Base-by-base conservation (phyloP, 2,329 filamentous ascomycete genomes). In the Aureobasidium namibiae region DNA sequence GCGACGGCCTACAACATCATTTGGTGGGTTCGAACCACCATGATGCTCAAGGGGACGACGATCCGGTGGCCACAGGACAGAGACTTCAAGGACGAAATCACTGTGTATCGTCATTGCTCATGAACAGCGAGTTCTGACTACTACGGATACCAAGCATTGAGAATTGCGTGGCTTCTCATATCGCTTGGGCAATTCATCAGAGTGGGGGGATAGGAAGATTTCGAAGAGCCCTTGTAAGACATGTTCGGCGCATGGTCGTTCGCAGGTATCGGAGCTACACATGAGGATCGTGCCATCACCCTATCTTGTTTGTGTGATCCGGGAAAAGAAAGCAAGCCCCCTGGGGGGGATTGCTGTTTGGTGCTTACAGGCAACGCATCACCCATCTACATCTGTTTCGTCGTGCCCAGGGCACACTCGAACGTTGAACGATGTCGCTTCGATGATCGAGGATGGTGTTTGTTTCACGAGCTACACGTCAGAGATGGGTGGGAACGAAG, bases 211-310 rank as follows among this genome's bases (percentile, higher is more conserved):
- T 18, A 41, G 49, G 23, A 53, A 24, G 36, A 18, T 11, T 31
- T 41, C 14, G 39, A 29, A 56, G 38, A 44, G 52, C 50, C 36
- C 23, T 5, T 18, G 31, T 24, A 33, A 41, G 36, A 44, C 14
- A 31, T n/a, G 39, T 44, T 42, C 52, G 52, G 38, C 24, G 52
- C 52, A 56, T 44, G 50, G 41, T 54, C 24, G 50, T 34, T 44
- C 14, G 36, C 52, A 31, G n/a, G 4, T 33, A 54, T 54, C 50
- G 38, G 6, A 16, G 31, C 50, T 33, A 38, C 8, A 36, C 18
- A 16, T 11, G 52, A 34, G 26, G 52, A 56, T 56, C 52, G 52
- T 11, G 52, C 52, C 39, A 45, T 56, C 52, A 39, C 13, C 26
- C 52, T 56, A 36, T 44, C 21, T 33, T 29, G 33, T 23, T 31